phyloP scores from a whole-genome alignment of 1,139 yeast species.

The Yamadazyma conglobata region DNA sequence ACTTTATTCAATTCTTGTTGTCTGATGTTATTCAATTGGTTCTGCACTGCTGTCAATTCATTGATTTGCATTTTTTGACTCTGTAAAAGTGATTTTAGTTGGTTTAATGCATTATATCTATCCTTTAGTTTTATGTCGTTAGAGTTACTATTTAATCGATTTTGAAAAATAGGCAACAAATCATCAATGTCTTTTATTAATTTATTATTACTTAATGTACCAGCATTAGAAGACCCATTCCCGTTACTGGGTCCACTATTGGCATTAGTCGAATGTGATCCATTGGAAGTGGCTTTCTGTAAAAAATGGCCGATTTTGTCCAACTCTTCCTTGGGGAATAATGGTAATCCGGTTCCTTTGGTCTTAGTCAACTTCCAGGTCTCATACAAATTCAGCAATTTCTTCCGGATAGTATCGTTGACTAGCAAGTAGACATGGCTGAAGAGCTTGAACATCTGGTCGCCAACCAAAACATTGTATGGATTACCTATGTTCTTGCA shows the following conservation, averaged over 20 bases:
- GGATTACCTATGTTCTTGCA: constrained; percentile 90
- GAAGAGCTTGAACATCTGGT: constrained; percentile 62
- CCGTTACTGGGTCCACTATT: not conserved
- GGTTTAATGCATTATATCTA: constrained; percentile 41
- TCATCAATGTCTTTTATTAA: constrained; percentile 46
- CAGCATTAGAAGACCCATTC: constrained; percentile 5
- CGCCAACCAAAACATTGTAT: constrained; percentile 71
- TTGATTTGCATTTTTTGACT: constrained; percentile 36
- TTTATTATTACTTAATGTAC: constrained; percentile 21
- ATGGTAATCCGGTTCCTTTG: constrained; percentile 58
- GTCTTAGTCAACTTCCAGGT: constrained; percentile 72
- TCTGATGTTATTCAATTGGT: constrained; percentile 31
- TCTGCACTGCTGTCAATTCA: constrained; percentile 42
- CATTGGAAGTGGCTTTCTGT: constrained; percentile 28
- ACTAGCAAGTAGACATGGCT: constrained; percentile 76
- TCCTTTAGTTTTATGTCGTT: constrained; percentile 36
- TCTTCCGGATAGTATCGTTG: constrained; percentile 63
- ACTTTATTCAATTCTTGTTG: constrained; percentile 29
- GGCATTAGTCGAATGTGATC: not conserved
- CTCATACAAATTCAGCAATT: constrained; percentile 71
- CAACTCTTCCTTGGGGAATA: constrained; percentile 71
- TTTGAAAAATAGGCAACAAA: constrained; percentile 36
- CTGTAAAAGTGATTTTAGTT: constrained; percentile 37
- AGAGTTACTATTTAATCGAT: constrained; percentile 24
- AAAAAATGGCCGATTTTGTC: constrained; percentile 73